Conservation (phyloP, 2,329 filamentous ascomycete species). For the Aphanocladium album region DNA sequence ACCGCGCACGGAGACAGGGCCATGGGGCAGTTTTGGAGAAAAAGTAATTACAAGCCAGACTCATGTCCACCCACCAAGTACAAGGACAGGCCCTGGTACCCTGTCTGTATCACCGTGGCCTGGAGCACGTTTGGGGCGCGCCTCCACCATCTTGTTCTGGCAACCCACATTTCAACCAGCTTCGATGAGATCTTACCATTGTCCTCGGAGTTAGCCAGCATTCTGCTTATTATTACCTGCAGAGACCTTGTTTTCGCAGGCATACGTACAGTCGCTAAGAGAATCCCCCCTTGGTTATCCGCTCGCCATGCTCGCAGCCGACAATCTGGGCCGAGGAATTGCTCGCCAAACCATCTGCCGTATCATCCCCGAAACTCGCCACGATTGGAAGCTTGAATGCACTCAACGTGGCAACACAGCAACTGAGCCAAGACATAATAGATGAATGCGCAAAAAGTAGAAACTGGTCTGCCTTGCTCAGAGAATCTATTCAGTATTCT, state of each 20-base stretch:
- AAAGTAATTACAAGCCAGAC: constrained; percentile 6
- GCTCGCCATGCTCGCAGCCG: background rate
- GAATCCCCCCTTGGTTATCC: background rate
- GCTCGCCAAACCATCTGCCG: background rate
- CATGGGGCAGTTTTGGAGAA: constrained; percentile 4
- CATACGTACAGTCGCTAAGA: background rate
- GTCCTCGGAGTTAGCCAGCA: background rate
- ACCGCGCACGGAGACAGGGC: constrained; percentile 1
- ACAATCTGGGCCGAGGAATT: background rate
- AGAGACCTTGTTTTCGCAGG: background rate
- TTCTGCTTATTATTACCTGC: background rate
- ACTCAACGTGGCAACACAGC: background rate
- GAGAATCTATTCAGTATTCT: background rate
- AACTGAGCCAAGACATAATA: background rate
- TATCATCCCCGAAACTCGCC: background rate
- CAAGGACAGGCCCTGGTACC: background rate
- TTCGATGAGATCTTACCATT: constrained; percentile 11
- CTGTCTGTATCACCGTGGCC: background rate
- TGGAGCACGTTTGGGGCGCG: constrained; percentile 4
- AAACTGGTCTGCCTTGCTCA: background rate
- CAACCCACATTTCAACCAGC: constrained; percentile 3
- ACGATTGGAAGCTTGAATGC: background rate
- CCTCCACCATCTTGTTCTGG: background rate
- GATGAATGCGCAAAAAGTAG: background rate
- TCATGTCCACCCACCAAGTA: background rate